Evolutionary conservation across 306 rosid genomes (phyloP), one percentile per base, ranked within the genome.

Genomic region (Urtica urens): DNA sequence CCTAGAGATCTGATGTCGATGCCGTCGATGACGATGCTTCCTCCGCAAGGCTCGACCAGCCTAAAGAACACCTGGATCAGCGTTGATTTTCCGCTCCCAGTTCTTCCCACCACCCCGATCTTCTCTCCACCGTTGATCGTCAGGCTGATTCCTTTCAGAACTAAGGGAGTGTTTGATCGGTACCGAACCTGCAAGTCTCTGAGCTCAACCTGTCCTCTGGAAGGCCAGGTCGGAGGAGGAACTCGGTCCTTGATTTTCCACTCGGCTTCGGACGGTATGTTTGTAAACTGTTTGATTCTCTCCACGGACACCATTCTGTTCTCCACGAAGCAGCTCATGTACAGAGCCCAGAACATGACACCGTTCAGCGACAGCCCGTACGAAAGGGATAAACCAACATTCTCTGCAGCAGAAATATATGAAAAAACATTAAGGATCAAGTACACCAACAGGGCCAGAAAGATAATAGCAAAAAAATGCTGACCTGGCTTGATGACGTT

Each of bases 231-330:
- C 23, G 74, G 28, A 62, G 95, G 95, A 72, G 87, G 85, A 45
- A 55, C 20, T 10, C 64, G 77, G 53, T 85, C 92, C 53, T 72
- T 34, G 23, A 79, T 53, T 38, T 62, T 49, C 99, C 99, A 90
- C 28, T 53, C 48, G 31, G 99, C 74, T 71, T 90, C 99, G 0
- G 99, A 71, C 52, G 87, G 94, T 51, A 85, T 90, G 21, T 49
- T 60, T 7, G 81, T 77, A 57, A 85, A 90, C 54, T 90, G 99
- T 27, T 71, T 84, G 40, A 90, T 63, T 70, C 97, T 75, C 78
- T 90, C 99, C 38, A 90, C 94, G n/a, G 99, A 90, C 7, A 90
- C 99, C 99, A 90, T 66, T 69, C 70, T 77, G 71, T 90, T 90
- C 69, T 90, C 99, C 7, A 90, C 70, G 55, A 79, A 75, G 68